phyloP scores from a whole-genome alignment of 176 grass and related monocot species.

The Bolboschoenus planiculmis region DNA sequence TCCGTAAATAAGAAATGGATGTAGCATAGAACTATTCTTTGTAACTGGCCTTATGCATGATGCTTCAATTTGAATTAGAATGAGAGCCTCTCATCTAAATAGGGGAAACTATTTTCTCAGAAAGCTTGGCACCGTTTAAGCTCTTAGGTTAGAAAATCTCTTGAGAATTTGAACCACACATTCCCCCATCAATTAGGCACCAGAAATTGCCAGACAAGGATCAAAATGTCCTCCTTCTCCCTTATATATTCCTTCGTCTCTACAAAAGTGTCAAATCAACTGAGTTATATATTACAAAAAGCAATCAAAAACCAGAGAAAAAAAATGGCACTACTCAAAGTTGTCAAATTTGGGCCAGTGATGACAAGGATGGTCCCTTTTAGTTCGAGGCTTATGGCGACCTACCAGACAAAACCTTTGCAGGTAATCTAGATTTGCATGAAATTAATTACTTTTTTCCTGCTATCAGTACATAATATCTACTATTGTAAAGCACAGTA shows the following conservation, averaged over 20 bases:
- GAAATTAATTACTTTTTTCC: background rate
- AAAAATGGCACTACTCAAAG: slow-evolving; percentile 19
- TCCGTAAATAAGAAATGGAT: background rate
- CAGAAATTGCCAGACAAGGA: background rate
- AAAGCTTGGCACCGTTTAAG: background rate
- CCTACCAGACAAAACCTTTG: background rate
- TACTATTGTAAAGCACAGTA: background rate
- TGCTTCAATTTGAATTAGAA: background rate
- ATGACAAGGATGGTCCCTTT: slow-evolving; percentile 11
- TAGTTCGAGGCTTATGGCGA: slow-evolving; percentile 10
- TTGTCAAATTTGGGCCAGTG: background rate
- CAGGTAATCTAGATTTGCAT: background rate
- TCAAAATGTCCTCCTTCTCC: background rate
- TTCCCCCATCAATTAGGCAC: background rate
- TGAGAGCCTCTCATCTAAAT: slow-evolving; percentile 16
- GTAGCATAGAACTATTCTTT: background rate
- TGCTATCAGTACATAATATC: background rate
- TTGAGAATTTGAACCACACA: background rate
- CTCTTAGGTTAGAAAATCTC: slow-evolving; percentile 5
- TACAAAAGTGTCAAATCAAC: background rate
- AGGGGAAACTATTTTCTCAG: background rate
- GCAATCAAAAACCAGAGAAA: background rate
- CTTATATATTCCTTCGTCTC: background rate
- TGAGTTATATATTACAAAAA: background rate
- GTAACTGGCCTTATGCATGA: background rate